Percentiles rank a stretch among this genome's conserved stretches.
These are phyloP conservation scores for Heterobasidion irregulare DNA, from an alignment of 1,284 basidiomycete genomes.

Conservation along the genomic window DNA sequence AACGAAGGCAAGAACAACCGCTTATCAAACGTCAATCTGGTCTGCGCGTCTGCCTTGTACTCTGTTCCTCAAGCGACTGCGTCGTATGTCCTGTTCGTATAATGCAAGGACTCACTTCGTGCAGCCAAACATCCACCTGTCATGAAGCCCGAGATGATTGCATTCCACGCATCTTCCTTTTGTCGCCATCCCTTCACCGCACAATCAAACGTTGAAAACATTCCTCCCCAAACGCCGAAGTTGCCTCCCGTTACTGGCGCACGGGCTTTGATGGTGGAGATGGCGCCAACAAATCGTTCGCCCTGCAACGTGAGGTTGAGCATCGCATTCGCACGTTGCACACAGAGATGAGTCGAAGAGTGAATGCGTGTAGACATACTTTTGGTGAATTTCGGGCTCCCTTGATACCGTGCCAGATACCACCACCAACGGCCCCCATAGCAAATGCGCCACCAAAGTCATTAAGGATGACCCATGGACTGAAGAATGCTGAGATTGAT, in stretches of 20 bases:
- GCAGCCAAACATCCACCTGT: constrained; percentile 95
- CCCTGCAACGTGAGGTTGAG: constrained; percentile 45
- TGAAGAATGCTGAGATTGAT: constrained; percentile 21
- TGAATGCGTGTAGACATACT: constrained; percentile 44
- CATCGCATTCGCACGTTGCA: no score
- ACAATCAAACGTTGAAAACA: constrained; percentile 97
- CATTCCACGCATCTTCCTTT: constrained; percentile 99
- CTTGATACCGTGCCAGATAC: constrained; percentile 99
- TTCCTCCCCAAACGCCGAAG: constrained; percentile 97
- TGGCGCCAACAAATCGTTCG: constrained; percentile 87
- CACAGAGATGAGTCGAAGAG: no score
- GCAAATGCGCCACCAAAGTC: constrained; percentile 97
- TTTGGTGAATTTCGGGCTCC: constrained; percentile 94
- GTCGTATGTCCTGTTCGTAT: background rate
- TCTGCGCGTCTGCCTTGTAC: background rate
- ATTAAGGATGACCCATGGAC: constrained; percentile 98
- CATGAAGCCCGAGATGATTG: constrained; percentile 96
- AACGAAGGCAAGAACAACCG: background rate
- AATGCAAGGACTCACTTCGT: constrained; percentile 61
- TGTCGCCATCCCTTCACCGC: constrained; percentile 95
- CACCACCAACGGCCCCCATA: constrained; percentile 93
- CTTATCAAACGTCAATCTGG: background rate
- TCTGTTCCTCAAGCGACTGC: no score
- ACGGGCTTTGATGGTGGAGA: constrained; percentile 96
- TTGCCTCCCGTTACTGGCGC: constrained; percentile 98